Conservation (phyloP, 2,329 filamentous ascomycete genomes). For the Penicillium concentricum region DNA sequence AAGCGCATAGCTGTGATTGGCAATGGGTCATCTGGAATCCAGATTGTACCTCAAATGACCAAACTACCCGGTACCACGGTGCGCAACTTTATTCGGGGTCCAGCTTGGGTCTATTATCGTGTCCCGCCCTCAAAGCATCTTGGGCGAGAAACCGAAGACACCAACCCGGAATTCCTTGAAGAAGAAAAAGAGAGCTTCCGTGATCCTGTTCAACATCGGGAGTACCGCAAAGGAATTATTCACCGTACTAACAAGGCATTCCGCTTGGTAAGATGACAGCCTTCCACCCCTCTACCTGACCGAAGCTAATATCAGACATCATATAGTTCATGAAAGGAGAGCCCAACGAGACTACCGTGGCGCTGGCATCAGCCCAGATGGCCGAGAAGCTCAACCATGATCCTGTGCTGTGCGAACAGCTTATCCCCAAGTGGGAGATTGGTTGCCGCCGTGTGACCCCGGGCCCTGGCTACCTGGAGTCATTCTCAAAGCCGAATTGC, state of each 20-base stretch:
- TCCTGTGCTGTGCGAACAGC: conserved; percentile 17
- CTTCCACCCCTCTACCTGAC: no score
- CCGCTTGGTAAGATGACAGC: not conserved
- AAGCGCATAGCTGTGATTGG: conserved; percentile 33
- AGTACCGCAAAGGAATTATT: not conserved
- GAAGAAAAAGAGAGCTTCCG: conserved; percentile 19
- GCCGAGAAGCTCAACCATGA: not conserved
- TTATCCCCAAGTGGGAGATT: conserved; percentile 27
- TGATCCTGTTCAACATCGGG: not conserved
- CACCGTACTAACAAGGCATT: conserved; percentile 1
- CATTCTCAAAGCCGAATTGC: conserved; percentile 19
- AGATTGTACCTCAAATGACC: conserved; percentile 20
- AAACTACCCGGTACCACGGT: conserved; percentile 26
- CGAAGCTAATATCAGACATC: not conserved
- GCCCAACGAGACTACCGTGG: not conserved
- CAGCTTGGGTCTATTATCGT: conserved; percentile 29
- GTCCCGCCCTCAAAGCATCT: conserved; percentile 4
- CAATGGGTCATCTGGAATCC: conserved; percentile 39
- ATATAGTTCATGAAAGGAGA: not conserved
- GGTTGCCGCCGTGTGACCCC: conserved; percentile 26
- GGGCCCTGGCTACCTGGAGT: conserved; percentile 27
- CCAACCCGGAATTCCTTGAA: conserved; percentile 28
- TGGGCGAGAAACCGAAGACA: not conserved
- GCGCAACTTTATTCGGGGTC: conserved; percentile 27
- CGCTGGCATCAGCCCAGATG: not conserved